phyloP scores from a whole-genome alignment of 2,329 filamentous ascomycete species.

The Colletotrichum salicis region DNA sequence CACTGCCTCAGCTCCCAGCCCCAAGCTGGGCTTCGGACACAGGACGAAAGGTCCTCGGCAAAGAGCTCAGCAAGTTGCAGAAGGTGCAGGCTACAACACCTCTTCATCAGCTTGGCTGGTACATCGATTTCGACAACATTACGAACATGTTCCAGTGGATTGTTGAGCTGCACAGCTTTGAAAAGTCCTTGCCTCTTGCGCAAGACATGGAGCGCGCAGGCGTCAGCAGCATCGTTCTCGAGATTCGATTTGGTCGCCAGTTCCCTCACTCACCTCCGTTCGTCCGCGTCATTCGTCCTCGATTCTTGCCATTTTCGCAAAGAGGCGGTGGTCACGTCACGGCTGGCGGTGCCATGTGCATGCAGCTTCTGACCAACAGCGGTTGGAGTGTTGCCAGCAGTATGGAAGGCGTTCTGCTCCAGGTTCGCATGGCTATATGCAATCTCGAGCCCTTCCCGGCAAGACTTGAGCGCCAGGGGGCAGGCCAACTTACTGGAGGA shows the following conservation, averaged over 20 bases:
- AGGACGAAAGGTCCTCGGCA: conserved; percentile 71
- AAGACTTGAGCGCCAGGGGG: conserved; percentile 60
- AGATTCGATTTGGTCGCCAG: conserved; percentile 81
- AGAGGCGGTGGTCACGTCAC: conserved; percentile 92
- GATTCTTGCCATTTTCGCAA: conserved; percentile 75
- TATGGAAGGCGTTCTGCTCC: conserved; percentile 83
- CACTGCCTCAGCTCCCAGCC: conserved; percentile 71
- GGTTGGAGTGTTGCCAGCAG: conserved; percentile 81
- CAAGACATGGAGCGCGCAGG: conserved; percentile 75
- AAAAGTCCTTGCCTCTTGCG: conserved; percentile 73
- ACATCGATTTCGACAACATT: conserved; percentile 74
- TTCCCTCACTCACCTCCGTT: conserved; percentile 87
- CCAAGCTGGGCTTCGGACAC: conserved; percentile 72
- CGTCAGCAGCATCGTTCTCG: conserved; percentile 77
- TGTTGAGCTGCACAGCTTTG: conserved; percentile 87
- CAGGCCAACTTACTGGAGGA: not conserved
- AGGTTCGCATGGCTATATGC: conserved; percentile 81
- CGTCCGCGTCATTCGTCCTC: conserved; percentile 82
- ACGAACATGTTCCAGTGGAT: conserved; percentile 91
- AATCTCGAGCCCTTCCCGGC: conserved; percentile 77
- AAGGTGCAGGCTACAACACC: conserved; percentile 71
- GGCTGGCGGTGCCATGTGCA: conserved; percentile 81
- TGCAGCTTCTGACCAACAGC: conserved; percentile 84
- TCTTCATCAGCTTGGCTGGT: conserved; percentile 81
- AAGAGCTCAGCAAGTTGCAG: conserved; percentile 72